Conservation (phyloP, 805 yeast genomes). For the Ogataea methanolica region DNA sequence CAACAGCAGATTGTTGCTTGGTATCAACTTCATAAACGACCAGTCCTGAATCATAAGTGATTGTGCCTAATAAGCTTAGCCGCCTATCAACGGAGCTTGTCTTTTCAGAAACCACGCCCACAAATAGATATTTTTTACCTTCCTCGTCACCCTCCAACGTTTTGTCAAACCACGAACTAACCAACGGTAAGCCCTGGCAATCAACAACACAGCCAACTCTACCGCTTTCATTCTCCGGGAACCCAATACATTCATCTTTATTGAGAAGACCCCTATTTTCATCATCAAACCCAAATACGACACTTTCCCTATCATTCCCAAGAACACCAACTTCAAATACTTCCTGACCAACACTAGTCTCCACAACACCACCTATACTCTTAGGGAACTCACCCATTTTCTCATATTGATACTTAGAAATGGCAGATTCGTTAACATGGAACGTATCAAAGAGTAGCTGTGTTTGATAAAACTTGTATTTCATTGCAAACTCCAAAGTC, state of each 20-base stretch:
- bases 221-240: conserved; percentile 15
- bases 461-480: neutral
- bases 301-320: neutral
- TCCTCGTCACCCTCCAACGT: conserved; percentile 10
- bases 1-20: neutral
- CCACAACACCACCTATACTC: too few relatives aligned
- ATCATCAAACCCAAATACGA: conserved; percentile 18
- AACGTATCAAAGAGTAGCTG: neutral
- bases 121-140: conserved; percentile 23
- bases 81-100: conserved; percentile 12
- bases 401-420: neutral
- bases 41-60: conserved; percentile 16
- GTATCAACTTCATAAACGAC: conserved; percentile 19
- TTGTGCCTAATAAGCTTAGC: conserved; percentile 10
- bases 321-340: neutral
- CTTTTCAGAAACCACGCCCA: conserved; percentile 16
- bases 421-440: neutral
- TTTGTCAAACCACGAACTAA: conserved; percentile 23
- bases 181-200: conserved; percentile 29
- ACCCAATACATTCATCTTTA: conserved; percentile 4
- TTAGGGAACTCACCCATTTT: neutral
- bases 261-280: neutral
- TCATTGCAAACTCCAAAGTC: neutral
- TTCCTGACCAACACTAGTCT: too few relatives aligned
- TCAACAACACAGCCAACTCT: conserved; percentile 25